Base-by-base conservation (phyloP, 257 asterid genomes). In the Nicotiana attenuata region DNA sequence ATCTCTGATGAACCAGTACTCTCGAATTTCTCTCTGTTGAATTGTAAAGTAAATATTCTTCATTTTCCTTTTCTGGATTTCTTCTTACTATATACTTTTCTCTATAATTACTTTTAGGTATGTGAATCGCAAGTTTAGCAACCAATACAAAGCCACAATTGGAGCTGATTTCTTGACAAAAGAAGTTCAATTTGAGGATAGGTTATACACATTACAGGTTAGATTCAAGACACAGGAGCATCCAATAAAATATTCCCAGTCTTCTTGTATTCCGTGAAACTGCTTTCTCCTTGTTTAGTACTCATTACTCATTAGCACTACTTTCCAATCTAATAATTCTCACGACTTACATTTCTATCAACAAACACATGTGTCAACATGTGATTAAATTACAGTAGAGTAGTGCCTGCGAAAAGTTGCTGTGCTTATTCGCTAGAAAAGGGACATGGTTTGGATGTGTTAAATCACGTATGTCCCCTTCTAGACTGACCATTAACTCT, bases 111-210 rank as follows among this genome's bases (percentile, higher is more conserved):
- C 60, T 26, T 75, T 75, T 81, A 88, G 89, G 77, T 88, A 88
- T 64, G 90, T 88, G 81, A 85, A 88, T 80, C 85, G 87, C n/a
- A 88, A 88, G 78, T 88, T 88, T 68, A 88, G 87, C 80, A 82
- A 88, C 53, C 90, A 88, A 80, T 88, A 88, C 82, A 88, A 88
- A 68, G 90, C 90, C 41, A 88, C 89, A n/a, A 88, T 88, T 83
- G 90, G 90, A 84, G 90, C 90, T 82, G 90, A 88, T 84, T 88
- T 88, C 89, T 80, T 88, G 89, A 88, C 89, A 22, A 88, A 88
- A 56, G 90, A 88, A 81, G 88, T 88, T 29, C 89, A 88, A 55
- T 84, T 88, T 76, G 90, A 88, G 28, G 90, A 88, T 80, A 84
- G 89, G 65, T 63, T 85, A 82, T 88, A 83, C 64, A 85, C 90